Base-by-base conservation (phyloP, 164 flowering plant genomes). In the Echeveria elegans region DNA sequence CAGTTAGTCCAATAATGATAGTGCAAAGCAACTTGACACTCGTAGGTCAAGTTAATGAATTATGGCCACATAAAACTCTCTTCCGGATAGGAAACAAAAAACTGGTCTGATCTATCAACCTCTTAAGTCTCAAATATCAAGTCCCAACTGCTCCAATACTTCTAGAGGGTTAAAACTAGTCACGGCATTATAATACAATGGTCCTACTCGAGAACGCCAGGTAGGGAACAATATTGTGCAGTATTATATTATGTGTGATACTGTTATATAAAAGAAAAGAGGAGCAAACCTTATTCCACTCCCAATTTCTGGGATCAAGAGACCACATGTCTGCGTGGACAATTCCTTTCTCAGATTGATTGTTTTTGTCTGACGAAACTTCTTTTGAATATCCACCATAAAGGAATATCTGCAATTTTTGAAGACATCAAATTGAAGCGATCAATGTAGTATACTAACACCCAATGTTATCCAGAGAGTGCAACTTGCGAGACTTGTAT, bases 331-430 rank as follows among this genome's bases (percentile, higher is more conserved):
- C 97, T 67, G 99, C 71, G 75, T 94, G 97, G 75, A 91, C 92
- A 71, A 77, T 74, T 75, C 99, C 97, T 76, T 91, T 94, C 82
- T 94, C 99, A 31, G 96, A 80, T 28, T 56, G 61, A 68, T 71
- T 76, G 66, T 70, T 89, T 72, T 91, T 90, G 68, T 94, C 99
- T 66, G 92, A 71, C 63, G 86, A 66, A 71, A 89, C 80, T 75
- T 88, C 97, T 79, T 94, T 94, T 28, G 90, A 88, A 71, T 94
- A 94, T 61, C 99, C 99, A 70, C 99, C 99, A 79, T 91, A 94
- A 65, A 94, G 71, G 71, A 79, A 86, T 63, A 94, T 81, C 98
- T 94, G 81, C 78, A 78, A 65, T 45, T 26, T 43, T 11, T 61
- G 48, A 31, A 29, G 41, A 6, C n/a, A 31, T 1, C 36, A 31